phyloP scores from a whole-genome alignment of 306 rosid genomes.

The Glycine latifolia region DNA sequence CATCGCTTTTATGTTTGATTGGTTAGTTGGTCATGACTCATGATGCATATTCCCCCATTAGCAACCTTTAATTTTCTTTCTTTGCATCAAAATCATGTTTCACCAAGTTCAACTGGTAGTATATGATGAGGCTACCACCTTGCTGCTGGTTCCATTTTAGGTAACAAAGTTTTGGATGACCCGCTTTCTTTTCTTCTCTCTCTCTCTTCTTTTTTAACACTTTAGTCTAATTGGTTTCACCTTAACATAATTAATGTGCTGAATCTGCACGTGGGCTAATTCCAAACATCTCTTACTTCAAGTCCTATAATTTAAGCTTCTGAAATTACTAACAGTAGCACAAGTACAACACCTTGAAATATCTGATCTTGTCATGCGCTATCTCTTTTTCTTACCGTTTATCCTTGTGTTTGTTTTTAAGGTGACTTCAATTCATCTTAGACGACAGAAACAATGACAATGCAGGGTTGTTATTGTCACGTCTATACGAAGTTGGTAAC shows the following conservation, averaged over 20 bases:
- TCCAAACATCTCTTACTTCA: no score
- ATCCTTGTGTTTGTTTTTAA: slow-evolving; percentile 4
- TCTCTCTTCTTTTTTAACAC: no score
- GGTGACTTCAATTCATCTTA: slow-evolving; percentile 37
- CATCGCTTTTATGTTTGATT: neutral
- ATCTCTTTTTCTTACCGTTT: neutral
- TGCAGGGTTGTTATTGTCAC: slow-evolving; percentile 61
- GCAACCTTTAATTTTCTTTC: neutral
- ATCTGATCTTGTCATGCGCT: neutral
- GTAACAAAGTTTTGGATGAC: no score
- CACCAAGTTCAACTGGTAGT: no score
- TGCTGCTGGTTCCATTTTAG: no score
- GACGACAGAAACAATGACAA: slow-evolving; percentile 67
- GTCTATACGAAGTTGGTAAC: slow-evolving; percentile 45
- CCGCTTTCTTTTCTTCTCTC: neutral
- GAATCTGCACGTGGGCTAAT: no score
- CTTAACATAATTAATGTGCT: neutral
- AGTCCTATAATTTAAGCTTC: no score
- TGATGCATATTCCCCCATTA: neutral
- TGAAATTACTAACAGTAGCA: no score
- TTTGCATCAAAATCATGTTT: no score
- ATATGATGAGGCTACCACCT: no score
- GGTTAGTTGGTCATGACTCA: neutral
- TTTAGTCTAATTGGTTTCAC: neutral
- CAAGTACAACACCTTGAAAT: no score